Conservation (phyloP, 441 rosid species). For the Adansonia grandidieri region DNA sequence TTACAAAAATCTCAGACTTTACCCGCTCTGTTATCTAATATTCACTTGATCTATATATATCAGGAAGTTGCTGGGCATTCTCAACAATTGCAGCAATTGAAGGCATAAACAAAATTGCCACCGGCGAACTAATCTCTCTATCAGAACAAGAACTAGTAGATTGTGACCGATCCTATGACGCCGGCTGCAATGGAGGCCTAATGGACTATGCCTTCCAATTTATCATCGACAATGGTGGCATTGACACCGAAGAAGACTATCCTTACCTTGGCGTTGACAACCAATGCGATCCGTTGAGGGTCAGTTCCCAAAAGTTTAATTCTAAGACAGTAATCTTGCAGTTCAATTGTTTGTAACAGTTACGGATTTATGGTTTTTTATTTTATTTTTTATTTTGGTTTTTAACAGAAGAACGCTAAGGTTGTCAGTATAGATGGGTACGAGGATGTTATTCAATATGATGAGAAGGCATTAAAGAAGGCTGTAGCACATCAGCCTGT, state of each 20-base stretch:
- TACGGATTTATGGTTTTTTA: neutral
- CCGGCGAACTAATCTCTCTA: slow-evolving; percentile 58
- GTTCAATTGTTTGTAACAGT: neutral
- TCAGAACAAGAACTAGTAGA: slow-evolving; percentile 78
- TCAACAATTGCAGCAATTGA: slow-evolving; percentile 69
- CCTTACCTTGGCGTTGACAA: slow-evolving; percentile 54
- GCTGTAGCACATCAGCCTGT: slow-evolving; percentile 73
- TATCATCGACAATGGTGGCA: slow-evolving; percentile 65
- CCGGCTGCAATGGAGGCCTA: slow-evolving; percentile 74
- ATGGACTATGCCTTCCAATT: slow-evolving; percentile 78
- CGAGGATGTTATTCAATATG: slow-evolving; percentile 56
- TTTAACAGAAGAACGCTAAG: slow-evolving; percentile 50
- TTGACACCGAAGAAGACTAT: slow-evolving; percentile 58
- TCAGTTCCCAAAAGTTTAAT: slow-evolving; percentile 21
- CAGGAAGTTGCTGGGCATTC: slow-evolving; percentile 87
- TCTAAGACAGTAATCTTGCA: slow-evolving; percentile 19
- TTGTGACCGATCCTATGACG: slow-evolving; percentile 59
- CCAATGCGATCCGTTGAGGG: slow-evolving; percentile 49
- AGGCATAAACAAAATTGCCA: slow-evolving; percentile 70
- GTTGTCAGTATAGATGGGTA: slow-evolving; percentile 72
- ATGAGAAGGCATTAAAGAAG: slow-evolving; percentile 57
- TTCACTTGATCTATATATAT: slow-evolving; percentile 15
- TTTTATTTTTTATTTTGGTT: no score
- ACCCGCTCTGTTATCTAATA: neutral
- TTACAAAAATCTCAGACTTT: neutral